These are phyloP conservation scores for Myriosclerotinia curreyana DNA, from an alignment of 2,329 filamentous ascomycete genomes.

Conservation along the genomic window DNA sequence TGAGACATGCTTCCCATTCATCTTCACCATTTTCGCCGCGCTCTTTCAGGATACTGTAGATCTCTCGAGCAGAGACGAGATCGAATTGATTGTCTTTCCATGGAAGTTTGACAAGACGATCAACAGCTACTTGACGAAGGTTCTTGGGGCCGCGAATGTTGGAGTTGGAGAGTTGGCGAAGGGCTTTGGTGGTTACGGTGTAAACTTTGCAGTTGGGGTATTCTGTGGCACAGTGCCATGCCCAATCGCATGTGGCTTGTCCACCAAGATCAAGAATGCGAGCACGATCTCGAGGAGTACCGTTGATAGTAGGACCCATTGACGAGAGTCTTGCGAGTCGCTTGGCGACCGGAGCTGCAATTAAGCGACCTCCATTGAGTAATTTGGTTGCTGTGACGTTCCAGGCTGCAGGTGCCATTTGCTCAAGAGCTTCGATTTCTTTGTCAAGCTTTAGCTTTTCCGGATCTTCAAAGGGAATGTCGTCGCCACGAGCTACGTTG, in stretches of 20 bases:
- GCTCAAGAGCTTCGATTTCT: conserved; percentile 74
- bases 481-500: conserved; percentile 72
- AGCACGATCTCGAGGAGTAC: conserved; percentile 51
- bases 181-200: conserved; percentile 75
- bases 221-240: conserved; percentile 85
- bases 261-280: conserved; percentile 85
- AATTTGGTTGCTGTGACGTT: conserved; percentile 59
- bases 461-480: conserved; percentile 59
- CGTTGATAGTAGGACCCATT: conserved; percentile 46
- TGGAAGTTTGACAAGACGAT: conserved; percentile 74
- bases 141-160: conserved; percentile 82
- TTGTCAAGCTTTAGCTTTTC: conserved; percentile 66
- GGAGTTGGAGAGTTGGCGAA: conserved; percentile 67
- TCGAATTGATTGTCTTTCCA: conserved; percentile 88
- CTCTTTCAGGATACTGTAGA: conserved; percentile 81
- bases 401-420: conserved; percentile 62
- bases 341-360: conserved; percentile 62
- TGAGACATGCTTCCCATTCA: conserved; percentile 82
- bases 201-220: conserved; percentile 84
- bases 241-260: conserved; percentile 85
- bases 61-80: conserved; percentile 81
- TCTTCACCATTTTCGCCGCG: conserved; percentile 65
- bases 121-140: conserved; percentile 77
- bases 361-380: conserved; percentile 62
- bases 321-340: conserved; percentile 55